Base-by-base conservation (phyloP, 805 yeast genomes). In the Saccharomycopsis javanensis region DNA sequence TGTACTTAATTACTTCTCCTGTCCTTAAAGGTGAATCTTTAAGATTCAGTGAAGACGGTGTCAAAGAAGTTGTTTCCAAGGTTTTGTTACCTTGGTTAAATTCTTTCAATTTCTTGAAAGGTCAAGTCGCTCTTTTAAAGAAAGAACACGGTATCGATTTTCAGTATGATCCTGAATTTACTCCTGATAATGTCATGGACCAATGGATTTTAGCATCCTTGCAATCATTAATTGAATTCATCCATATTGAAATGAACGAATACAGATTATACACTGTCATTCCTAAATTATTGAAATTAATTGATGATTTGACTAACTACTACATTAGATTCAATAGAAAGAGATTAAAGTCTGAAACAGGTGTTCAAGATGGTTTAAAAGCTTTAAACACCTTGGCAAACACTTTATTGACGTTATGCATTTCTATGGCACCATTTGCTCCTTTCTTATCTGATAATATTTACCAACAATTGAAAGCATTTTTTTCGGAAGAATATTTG, bases 361-460 rank as follows among this genome's bases (percentile, higher is more conserved):
- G 96, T 60, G 72, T 81, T 54, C 85, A 82, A 57, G 99, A 94
- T 69, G 86, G 97, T 66, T 71, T 82, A 64, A 80, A 80, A 66
- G 97, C 97, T 52, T 79, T 94, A 67, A 94, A 94, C 75, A 87
- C 97, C 25, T 77, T 94, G 71, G 83, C 91, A 57, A 96, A 90
- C 70, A 96, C 94, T 34, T 77, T 91, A 65, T 86, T 87, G 71
- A 88, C 89, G 51, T 82, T 94, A 67, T 85, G 82, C 54, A 83
- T 97, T 70, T 95, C 96, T 53, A 92, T 94, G 97, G 98, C 98
- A 58, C 99, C 99, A 63, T 94, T 94, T 75, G 91, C 98, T 55
- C 99, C 99, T 63, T 95, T 85, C 79, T 78, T 95, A 71, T 78
- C 98, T 53, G 99, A 94, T 68, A 82, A 81, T 67, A 87, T 94